Base-by-base conservation (phyloP, 2,329 filamentous ascomycete species). In the Pseudocercospora fuligena region DNA sequence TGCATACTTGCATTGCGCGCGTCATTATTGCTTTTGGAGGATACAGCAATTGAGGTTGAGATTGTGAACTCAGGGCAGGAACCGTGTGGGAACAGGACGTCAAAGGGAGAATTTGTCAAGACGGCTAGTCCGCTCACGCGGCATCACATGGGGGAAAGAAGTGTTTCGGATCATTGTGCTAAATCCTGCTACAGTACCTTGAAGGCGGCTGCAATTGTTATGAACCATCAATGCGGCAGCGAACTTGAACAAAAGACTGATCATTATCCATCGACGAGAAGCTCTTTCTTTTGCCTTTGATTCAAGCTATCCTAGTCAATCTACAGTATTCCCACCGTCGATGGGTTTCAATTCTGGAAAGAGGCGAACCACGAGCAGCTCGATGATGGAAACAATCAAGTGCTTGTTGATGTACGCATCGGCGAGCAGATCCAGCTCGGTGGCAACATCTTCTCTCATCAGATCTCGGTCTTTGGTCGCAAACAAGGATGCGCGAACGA, bases 351-450 rank as follows among this genome's bases (percentile, higher is more conserved):
- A 78, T 81, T 99, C 95, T 4, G 95, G 95, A 76, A 97, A 87
- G 68, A 98, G 79, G 70, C 90, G 88, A 64, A 93, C 87, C n/a
- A 97, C 83, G 1, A 97, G 78, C 65, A 94, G 80, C 80, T 99
- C 95, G 36, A 98, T 81, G 57, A 95, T 84, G 53, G 88, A 85
- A 76, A 97, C 97, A 72, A 97, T 82, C 33, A 98, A 82, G 80
- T 97, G 93, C 81, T 94, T 96, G 81, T 99, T 99, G 80, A 93
- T 90, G 80, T 97, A 97, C 60, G 86, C 84, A 79, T 97, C 93
- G 16, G 87, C 87, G 71, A 97, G 90, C 43, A 94, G 83, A 73
- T 91, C 88, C 56, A 98, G 83, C 36, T 61, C 67, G 25, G 82
- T 81, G 62, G 82, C 82, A 27, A 86, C 80, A 68, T 85, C 81